phyloP scores from a whole-genome alignment of 192 early-diverging fungal species.

The Phycomyces blakesleeanus region DNA sequence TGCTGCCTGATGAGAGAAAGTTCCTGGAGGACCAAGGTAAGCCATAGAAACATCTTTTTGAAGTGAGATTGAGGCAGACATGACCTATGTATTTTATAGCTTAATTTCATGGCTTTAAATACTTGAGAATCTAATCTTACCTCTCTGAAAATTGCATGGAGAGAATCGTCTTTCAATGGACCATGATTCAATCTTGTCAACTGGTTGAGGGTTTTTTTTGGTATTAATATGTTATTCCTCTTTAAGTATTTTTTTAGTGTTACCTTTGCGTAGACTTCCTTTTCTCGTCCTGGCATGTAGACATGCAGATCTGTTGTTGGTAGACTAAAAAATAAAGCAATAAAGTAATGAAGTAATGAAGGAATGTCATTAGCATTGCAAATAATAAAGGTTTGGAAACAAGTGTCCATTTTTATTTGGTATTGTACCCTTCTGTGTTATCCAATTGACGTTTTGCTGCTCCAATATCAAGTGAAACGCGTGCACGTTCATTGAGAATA shows the following conservation, averaged over 20 bases:
- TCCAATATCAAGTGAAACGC: conserved; percentile 76
- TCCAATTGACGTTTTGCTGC: conserved; percentile 56
- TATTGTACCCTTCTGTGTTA: neutral
- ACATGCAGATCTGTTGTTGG: conserved; percentile 49
- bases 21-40: conserved; percentile 88
- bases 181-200: conserved; percentile 70
- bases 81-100: too few relatives aligned
- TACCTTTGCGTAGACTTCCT: conserved; percentile 72
- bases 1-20: conserved; percentile 89
- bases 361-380: too few relatives aligned
- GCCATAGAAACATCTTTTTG: conserved; percentile 79
- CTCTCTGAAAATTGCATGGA: conserved; percentile 58
- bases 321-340: too few relatives aligned
- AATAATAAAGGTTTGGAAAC: too few relatives aligned
- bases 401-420: neutral
- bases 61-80: conserved; percentile 85
- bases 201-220: conserved; percentile 19
- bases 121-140: conserved; percentile 4
- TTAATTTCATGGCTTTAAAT: too few relatives aligned
- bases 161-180: conserved; percentile 64
- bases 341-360: too few relatives aligned
- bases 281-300: conserved; percentile 74
- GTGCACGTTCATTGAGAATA: conserved; percentile 79
- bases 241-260: neutral
- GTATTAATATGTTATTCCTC: too few relatives aligned